Percentiles rank a stretch among this genome's conserved stretches.
These are phyloP conservation scores for Cyathus striatus DNA, from an alignment of 768 basidiomycete species.

Conservation along the genomic window DNA sequence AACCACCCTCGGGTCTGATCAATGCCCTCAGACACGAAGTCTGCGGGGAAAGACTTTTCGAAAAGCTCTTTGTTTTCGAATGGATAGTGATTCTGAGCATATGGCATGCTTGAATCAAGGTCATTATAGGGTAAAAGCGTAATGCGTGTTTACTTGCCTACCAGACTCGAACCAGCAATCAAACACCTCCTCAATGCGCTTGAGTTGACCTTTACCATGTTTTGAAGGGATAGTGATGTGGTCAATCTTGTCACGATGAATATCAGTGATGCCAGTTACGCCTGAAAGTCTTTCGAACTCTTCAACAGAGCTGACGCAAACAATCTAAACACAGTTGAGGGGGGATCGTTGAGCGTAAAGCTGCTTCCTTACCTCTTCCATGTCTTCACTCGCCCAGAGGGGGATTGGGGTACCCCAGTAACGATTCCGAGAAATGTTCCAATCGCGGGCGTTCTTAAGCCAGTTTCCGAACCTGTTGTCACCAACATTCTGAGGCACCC, in stretches of 20 bases:
- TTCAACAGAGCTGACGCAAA: constrained; percentile 83
- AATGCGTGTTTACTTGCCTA: constrained; percentile 48
- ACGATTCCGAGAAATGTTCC: constrained; percentile 98
- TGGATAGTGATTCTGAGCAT: constrained; percentile 95
- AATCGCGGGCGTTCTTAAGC: constrained; percentile 97
- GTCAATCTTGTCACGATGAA: constrained; percentile 94
- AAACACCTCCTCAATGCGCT: constrained; percentile 95
- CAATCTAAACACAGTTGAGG: constrained; percentile 41
- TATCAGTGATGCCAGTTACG: constrained; percentile 74
- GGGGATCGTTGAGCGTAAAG: not conserved
- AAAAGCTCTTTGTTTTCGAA: constrained; percentile 95
- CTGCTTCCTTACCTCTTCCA: constrained; percentile 61
- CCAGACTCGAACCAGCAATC: constrained; percentile 99
- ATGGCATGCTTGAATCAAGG: constrained; percentile 78
- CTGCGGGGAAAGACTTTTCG: constrained; percentile 83
- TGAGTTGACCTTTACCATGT: constrained; percentile 79
- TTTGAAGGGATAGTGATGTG: constrained; percentile 94
- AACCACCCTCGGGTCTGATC: constrained; percentile 99
- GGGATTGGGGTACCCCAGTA: constrained; percentile 99
- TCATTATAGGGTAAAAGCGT: not conserved
- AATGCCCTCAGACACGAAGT: constrained; percentile 97
- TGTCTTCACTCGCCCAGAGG: constrained; percentile 91
- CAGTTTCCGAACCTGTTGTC: constrained; percentile 95
- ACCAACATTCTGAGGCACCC: constrained; percentile 91
- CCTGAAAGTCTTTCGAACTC: constrained; percentile 88